Evolutionary conservation across 352 stramenopile genomes (phyloP).

Genomic region (Phytophthora foliorum): DNA sequence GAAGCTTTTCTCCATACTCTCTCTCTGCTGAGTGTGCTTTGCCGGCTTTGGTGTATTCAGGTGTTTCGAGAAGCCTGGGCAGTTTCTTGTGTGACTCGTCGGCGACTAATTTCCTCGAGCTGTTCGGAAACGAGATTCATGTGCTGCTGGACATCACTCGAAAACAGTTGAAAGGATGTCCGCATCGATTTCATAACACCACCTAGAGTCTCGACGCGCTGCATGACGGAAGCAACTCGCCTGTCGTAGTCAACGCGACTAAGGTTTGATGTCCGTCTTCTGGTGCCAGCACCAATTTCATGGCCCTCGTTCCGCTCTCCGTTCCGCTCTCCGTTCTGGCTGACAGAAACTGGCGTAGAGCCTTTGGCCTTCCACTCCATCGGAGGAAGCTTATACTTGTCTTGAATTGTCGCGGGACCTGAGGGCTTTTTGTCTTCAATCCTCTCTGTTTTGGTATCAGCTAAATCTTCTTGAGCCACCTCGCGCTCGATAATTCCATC

Average conservation of each 20-base stretch:
- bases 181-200: constrained; percentile 56
- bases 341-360: not conserved
- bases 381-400: constrained; percentile 52
- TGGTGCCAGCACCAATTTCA: not conserved
- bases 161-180: constrained; percentile 70
- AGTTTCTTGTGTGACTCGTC: constrained; percentile 41
- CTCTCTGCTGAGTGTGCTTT: not conserved
- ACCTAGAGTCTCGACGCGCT: constrained; percentile 51
- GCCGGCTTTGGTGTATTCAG: not conserved
- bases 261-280: constrained; percentile 30
- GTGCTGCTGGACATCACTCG: constrained; percentile 56
- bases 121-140: constrained; percentile 61
- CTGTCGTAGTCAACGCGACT: constrained; percentile 47
- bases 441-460: not conserved
- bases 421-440: not conserved
- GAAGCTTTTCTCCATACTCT: constrained; percentile 57
- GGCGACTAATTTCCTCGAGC: constrained; percentile 47
- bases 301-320: not conserved
- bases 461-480: constrained; percentile 1
- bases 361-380: constrained; percentile 36
- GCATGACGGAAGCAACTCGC: constrained; percentile 40
- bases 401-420: constrained; percentile 49
- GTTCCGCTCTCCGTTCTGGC: not conserved
- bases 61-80: constrained; percentile 14
- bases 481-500: not conserved